Evolutionary conservation across 306 rosid genomes (phyloP).

Genomic region (Vigna unguiculata): DNA sequence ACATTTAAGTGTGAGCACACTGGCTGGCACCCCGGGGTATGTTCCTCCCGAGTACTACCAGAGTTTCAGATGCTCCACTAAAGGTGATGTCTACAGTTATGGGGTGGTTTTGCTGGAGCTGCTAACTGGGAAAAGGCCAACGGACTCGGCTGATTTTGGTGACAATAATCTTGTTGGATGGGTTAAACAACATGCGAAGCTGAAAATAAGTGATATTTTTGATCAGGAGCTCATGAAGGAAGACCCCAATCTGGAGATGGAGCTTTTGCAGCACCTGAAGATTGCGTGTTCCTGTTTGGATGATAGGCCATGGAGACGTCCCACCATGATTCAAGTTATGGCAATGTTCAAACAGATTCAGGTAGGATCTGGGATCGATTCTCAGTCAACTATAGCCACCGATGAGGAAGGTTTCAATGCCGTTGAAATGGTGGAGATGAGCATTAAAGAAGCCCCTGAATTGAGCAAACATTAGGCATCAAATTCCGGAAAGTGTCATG

Average conservation of each 20-base stretch:
- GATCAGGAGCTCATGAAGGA: slow-evolving; percentile 89
- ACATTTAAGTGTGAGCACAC: slow-evolving; percentile 94
- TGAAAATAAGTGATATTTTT: slow-evolving; percentile 77
- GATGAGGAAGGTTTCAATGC: slow-evolving; percentile 66
- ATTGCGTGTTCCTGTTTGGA: slow-evolving; percentile 93
- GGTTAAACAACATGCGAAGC: slow-evolving; percentile 93
- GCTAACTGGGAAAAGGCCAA: slow-evolving; percentile 86
- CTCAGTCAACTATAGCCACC: slow-evolving; percentile 73
- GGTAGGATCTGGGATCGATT: slow-evolving; percentile 89
- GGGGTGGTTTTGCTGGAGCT: slow-evolving; percentile 95
- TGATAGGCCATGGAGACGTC: slow-evolving; percentile 79
- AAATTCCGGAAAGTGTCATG: slow-evolving; percentile 38
- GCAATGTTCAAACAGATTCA: slow-evolving; percentile 93
- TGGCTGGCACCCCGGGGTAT: slow-evolving; percentile 96
- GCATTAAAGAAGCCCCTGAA: slow-evolving; percentile 88
- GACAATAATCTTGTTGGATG: slow-evolving; percentile 98
- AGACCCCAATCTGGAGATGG: slow-evolving; percentile 78
- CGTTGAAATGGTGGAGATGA: slow-evolving; percentile 85
- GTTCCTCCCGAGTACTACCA: slow-evolving; percentile 99
- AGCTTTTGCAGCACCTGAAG: slow-evolving; percentile 84
- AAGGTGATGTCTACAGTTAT: slow-evolving; percentile 93
- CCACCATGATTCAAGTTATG: slow-evolving; percentile 93
- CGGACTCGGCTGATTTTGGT: slow-evolving; percentile 91
- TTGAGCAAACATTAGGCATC: slow-evolving; percentile 57
- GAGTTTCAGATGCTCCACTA: slow-evolving; percentile 90